Evolutionary conservation across 352 stramenopile genomes (phyloP), one percentile per base, ranked within the genome.

Genomic region (Globisporangium lucens): DNA sequence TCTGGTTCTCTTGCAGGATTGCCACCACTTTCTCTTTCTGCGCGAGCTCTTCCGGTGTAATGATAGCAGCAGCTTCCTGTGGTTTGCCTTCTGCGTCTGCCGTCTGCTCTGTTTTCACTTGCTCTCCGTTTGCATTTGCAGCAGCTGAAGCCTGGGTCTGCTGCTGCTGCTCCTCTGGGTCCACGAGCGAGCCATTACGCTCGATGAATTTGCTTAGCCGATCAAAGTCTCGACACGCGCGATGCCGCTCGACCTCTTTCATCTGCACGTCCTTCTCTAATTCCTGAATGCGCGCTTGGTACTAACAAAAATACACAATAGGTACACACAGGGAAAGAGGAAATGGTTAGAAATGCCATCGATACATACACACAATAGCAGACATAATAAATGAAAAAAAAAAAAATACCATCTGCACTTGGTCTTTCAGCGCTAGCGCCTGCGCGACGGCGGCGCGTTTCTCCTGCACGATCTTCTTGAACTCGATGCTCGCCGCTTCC

Each of bases 221-320:
- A 66, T 96, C 88, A 33, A 87, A 89, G 20, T 90, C 82, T 55
- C 88, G 75, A 69, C 86, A 94, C 17, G 82, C 88, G 27, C 74
- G 80, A 78, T 95, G 88, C 0, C 88, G 78, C 61, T 94, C 85
- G 4, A 81, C 75, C 71, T 95, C 88, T 63, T 93, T 95, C 12
- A 75, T 66, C 53, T 93, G 83, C 35, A 95, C 56, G 67, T 93
- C 88, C 27, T 51, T 57, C 63, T 93, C 76, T 24, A 95, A 69
- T 27, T 89, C 80, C 36, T 63, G 56, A 62, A 95, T 75, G 52
- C 83, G 78, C 7, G 64, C 73, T 68, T 89, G 82, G 56, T 72
- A 83, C 83, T 94, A 64, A 43, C 70, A 22, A 36, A 35, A 49
- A 52, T 5, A 22, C 8, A 33, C 30, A 56, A 56, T 27, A 33